Percentiles rank a stretch among this genome's conserved stretches.
These are phyloP conservation scores for Penicillium palitans DNA, from an alignment of 2,329 filamentous ascomycete genomes.

Conservation along the genomic window DNA sequence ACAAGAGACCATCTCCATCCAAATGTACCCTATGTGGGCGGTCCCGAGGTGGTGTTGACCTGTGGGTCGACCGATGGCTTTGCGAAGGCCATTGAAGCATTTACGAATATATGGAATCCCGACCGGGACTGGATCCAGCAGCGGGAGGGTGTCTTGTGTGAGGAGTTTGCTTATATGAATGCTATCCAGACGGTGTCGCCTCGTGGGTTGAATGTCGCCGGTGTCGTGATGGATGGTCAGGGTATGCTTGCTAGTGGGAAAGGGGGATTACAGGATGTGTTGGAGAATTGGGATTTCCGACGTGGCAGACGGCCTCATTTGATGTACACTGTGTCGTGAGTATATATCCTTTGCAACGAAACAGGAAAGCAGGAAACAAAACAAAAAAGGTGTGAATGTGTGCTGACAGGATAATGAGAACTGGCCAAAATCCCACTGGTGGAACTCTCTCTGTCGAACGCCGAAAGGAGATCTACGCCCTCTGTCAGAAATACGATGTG, in stretches of 20 bases:
- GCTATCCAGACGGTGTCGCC: not conserved
- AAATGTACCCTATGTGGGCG: not conserved
- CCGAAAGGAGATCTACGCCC: not conserved
- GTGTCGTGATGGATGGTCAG: not conserved
- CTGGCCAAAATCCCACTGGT: not conserved
- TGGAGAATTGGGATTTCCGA: not conserved
- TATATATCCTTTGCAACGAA: not conserved
- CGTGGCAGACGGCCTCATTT: not conserved
- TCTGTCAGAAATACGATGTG: not conserved
- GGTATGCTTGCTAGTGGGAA: not conserved
- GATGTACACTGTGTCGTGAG: not conserved
- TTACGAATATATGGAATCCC: not conserved
- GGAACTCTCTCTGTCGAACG: not conserved
- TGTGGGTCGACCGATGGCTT: not conserved
- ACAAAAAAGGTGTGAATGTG: not conserved
- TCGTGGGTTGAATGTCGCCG: not conserved
- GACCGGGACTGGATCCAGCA: not conserved
- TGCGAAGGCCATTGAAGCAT: not conserved
- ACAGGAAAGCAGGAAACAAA: not conserved
- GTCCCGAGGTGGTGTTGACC: not conserved
- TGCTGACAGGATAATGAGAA: not conserved
- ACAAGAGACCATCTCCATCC: not conserved
- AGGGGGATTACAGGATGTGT: not conserved
- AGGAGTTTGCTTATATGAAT: not conserved
- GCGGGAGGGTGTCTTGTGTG: not conserved